phyloP scores from a whole-genome alignment of 257 asterid species.

The Oldenlandia corymbosa region DNA sequence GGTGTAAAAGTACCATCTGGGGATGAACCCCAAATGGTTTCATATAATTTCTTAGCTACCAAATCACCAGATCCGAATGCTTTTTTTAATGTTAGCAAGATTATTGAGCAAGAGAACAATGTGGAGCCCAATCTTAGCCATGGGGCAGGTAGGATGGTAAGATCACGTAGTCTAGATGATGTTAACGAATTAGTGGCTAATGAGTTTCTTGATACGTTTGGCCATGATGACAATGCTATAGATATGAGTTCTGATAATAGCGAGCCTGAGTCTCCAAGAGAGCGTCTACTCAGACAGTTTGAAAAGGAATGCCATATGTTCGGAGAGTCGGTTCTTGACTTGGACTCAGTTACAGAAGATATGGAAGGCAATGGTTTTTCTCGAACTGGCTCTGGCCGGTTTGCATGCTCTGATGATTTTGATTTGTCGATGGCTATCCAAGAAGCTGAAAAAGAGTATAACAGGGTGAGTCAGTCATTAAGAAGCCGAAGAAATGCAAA shows the following conservation, averaged over 20 bases:
- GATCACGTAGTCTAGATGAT: constrained; percentile 57
- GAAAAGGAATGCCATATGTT: constrained; percentile 31
- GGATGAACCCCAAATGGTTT: constrained; percentile 33
- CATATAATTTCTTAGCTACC: constrained; percentile 20
- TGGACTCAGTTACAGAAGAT: constrained; percentile 30
- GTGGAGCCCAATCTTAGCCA: constrained; percentile 20
- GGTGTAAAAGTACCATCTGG: constrained; percentile 16
- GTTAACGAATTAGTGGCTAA: constrained; percentile 64
- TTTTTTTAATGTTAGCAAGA: constrained; percentile 20
- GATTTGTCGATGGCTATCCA: constrained; percentile 46
- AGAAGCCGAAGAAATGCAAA: constrained; percentile 51
- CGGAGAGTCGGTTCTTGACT: constrained; percentile 24
- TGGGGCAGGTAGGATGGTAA: constrained; percentile 27
- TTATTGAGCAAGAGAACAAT: constrained; percentile 31
- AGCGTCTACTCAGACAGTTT: constrained; percentile 30
- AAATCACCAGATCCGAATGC: constrained; percentile 25
- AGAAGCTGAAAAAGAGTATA: constrained; percentile 34
- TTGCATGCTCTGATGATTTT: constrained; percentile 40
- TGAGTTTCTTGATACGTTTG: constrained; percentile 68
- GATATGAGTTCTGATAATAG: constrained; percentile 31
- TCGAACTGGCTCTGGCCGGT: constrained; percentile 23
- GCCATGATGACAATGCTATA: constrained; percentile 32
- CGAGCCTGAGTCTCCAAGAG: constrained; percentile 33
- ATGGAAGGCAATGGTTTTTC: constrained; percentile 20
- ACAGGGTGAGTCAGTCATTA: constrained; percentile 29